A percentile compares a stretch with the other conserved stretches of the same genome.
These are phyloP conservation scores for Coniosporium apollinis DNA, from an alignment of 495 filamentous ascomycete species.

Conservation along the genomic window DNA sequence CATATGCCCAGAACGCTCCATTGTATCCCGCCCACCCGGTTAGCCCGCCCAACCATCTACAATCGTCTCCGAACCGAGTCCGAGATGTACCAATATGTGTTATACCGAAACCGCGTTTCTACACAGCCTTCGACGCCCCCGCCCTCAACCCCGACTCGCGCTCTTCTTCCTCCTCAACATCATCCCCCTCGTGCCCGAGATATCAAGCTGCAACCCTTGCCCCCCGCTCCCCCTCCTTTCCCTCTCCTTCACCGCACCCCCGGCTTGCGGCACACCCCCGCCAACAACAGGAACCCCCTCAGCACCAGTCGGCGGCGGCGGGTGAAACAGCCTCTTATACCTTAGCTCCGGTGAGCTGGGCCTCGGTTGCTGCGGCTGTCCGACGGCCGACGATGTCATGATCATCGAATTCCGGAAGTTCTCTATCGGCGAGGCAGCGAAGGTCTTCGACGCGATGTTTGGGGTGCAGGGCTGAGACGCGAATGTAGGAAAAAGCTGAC, in stretches of 20 bases:
- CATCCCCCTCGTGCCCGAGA: constrained; percentile 16
- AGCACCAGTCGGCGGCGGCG: background rate
- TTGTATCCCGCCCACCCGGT: no score
- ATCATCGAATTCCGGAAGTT: background rate
- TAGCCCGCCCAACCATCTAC: no score
- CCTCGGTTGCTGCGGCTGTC: background rate
- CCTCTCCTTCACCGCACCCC: constrained; percentile 1
- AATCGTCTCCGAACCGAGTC: no score
- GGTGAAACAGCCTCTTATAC: constrained; percentile 19
- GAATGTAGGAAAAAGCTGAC: constrained; percentile 12
- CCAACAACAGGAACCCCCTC: background rate
- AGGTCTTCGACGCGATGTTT: background rate
- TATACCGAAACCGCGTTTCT: no score
- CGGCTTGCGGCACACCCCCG: background rate
- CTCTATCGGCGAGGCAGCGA: background rate
- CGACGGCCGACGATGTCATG: background rate
- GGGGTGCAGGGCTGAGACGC: constrained; percentile 14
- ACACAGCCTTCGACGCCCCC: no score
- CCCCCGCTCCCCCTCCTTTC: constrained; percentile 5
- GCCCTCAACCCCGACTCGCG: constrained; percentile 5
- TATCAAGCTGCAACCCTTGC: constrained; percentile 7
- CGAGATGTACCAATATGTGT: no score
- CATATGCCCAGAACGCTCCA: no score
- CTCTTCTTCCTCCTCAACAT: constrained; percentile 12
- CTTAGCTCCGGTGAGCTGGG: constrained; percentile 14